A percentile compares a stretch with the other conserved stretches of the same genome.
Evolutionary conservation across 2,329 filamentous ascomycete species (phyloP).

Genomic region (Botrytis cinerea): DNA sequence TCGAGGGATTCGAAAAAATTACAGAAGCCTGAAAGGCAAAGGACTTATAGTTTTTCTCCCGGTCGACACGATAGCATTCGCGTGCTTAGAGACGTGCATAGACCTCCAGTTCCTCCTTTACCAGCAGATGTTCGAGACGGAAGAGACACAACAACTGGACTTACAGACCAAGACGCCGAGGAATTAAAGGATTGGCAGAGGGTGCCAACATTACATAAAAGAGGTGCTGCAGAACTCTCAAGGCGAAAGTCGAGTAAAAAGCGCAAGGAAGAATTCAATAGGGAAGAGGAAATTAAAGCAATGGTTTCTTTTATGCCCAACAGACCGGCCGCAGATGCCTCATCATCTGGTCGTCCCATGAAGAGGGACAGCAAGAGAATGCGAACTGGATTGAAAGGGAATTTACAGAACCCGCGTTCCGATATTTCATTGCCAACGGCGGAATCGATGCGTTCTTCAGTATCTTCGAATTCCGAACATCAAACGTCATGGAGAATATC

Average conservation of each 20-base stretch:
- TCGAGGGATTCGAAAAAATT: constrained; percentile 43
- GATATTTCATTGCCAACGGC: constrained; percentile 74
- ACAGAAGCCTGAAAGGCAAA: constrained; percentile 50
- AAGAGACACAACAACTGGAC: constrained; percentile 29
- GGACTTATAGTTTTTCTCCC: constrained; percentile 64
- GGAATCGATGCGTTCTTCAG: constrained; percentile 73
- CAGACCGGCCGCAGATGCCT: constrained; percentile 61
- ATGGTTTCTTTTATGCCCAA: constrained; percentile 72
- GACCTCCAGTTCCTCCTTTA: constrained; percentile 38
- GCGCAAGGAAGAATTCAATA: constrained; percentile 70
- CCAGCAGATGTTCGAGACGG: constrained; percentile 34
- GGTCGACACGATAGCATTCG: constrained; percentile 57
- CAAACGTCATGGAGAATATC: constrained; percentile 75
- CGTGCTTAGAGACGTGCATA: constrained; percentile 41
- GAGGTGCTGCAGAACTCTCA: constrained; percentile 59
- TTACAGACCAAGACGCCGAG: constrained; percentile 34
- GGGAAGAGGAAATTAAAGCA: constrained; percentile 85
- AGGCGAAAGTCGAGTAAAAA: constrained; percentile 77
- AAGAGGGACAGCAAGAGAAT: constrained; percentile 67
- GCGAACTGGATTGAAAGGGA: constrained; percentile 56
- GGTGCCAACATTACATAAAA: constrained; percentile 61
- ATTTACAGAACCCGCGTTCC: constrained; percentile 57
- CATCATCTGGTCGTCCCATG: constrained; percentile 59
- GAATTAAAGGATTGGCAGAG: constrained; percentile 45
- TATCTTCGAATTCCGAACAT: constrained; percentile 74